A percentile compares a stretch with the other conserved stretches of the same genome.
Conservation (phyloP, 352 stramenopile genomes). For the Pythium periplocum region DNA sequence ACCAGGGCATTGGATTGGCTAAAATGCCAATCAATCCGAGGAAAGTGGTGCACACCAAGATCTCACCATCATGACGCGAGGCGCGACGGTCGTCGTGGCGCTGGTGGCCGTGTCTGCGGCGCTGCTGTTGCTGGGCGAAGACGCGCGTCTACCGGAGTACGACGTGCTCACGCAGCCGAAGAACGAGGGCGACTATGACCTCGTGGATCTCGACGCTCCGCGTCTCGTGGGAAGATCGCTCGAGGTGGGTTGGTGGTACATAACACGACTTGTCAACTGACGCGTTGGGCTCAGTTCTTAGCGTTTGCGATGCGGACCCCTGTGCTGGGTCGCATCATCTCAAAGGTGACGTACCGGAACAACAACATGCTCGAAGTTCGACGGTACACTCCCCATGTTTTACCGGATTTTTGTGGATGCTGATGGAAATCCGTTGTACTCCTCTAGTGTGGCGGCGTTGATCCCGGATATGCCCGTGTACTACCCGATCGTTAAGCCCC, state of each 20-base stretch:
- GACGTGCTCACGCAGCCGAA: slow-evolving; percentile 22
- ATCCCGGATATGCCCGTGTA: slow-evolving; percentile 73
- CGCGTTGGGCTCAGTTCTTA: slow-evolving; percentile 13
- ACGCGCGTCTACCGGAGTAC: slow-evolving; percentile 28
- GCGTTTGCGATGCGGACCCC: slow-evolving; percentile 40
- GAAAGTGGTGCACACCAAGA: too few relatives aligned
- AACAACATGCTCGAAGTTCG: slow-evolving; percentile 63
- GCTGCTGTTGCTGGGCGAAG: slow-evolving; percentile 47
- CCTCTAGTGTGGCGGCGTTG: slow-evolving; percentile 37
- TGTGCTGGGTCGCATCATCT: slow-evolving; percentile 44
- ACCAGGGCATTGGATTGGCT: too few relatives aligned
- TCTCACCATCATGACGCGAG: too few relatives aligned
- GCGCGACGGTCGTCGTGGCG: slow-evolving; percentile 21
- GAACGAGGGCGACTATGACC: slow-evolving; percentile 39
- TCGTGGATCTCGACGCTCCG: slow-evolving; percentile 38
- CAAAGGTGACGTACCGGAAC: slow-evolving; percentile 37
- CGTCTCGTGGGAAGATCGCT: slow-evolving; percentile 45
- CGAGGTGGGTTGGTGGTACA: slow-evolving; percentile 9
- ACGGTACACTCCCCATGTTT: slow-evolving; percentile 1
- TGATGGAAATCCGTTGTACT: not conserved
- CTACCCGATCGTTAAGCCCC: slow-evolving; percentile 61
- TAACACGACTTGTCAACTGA: too few relatives aligned
- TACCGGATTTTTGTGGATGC: not conserved
- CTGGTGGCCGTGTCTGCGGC: slow-evolving; percentile 37
- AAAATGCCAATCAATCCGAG: too few relatives aligned